These are phyloP conservation scores for Nakazawaea ambrosiae DNA, from an alignment of 805 yeast species.

Conservation along the genomic window DNA sequence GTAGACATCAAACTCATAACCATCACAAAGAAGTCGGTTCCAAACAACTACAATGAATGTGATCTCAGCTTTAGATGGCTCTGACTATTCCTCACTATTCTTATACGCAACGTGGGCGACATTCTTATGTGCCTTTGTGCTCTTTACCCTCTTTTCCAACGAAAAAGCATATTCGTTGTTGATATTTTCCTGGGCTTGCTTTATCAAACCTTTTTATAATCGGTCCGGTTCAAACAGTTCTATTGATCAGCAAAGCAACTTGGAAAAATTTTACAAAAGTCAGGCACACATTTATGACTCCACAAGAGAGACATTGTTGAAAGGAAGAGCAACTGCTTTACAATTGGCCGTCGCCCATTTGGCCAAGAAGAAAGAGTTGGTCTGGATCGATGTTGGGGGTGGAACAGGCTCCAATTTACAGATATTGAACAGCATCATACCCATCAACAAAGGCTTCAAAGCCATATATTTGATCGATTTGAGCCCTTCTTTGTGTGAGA, in stretches of 20 bases:
- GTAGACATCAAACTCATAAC: too few relatives aligned
- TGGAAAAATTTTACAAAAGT: slow-evolving; percentile 65
- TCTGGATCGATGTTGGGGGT: slow-evolving; percentile 81
- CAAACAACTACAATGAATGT: too few relatives aligned
- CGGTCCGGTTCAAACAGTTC: slow-evolving; percentile 23
- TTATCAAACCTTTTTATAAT: slow-evolving; percentile 46
- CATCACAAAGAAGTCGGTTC: too few relatives aligned
- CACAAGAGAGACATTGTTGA: slow-evolving; percentile 57
- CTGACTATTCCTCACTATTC: too few relatives aligned
- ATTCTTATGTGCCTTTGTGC: too few relatives aligned
- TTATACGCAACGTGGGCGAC: too few relatives aligned
- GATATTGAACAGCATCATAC: slow-evolving; percentile 53
- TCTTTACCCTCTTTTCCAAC: neutral
- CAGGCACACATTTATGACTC: slow-evolving; percentile 75
- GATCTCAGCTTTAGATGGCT: too few relatives aligned
- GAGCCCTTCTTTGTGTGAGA: slow-evolving; percentile 68
- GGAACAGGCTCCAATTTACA: slow-evolving; percentile 84
- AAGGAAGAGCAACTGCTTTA: slow-evolving; percentile 65
- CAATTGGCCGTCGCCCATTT: slow-evolving; percentile 54
- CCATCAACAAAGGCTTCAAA: slow-evolving; percentile 43
- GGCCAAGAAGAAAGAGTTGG: slow-evolving; percentile 33
- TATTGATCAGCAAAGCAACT: slow-evolving; percentile 46
- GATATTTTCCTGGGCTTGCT: slow-evolving; percentile 42
- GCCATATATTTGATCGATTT: slow-evolving; percentile 69
- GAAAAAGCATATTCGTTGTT: slow-evolving; percentile 12